These are phyloP conservation scores for Ogataea thermomethanolica DNA, from an alignment of 805 yeast genomes.

Conservation along the genomic window DNA sequence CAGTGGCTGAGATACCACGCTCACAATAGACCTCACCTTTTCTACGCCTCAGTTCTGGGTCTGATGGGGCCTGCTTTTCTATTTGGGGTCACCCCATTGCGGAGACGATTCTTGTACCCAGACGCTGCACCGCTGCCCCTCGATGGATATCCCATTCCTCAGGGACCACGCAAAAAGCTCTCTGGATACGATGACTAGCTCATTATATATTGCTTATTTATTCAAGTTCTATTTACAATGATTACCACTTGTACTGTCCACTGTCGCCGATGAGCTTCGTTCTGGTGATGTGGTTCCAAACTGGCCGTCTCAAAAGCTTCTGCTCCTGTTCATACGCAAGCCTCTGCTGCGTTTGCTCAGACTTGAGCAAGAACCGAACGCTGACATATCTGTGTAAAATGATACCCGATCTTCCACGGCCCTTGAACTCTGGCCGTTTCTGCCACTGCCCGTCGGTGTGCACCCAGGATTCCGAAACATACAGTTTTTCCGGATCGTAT, in stretches of 20 bases:
- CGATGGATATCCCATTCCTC: slow-evolving; percentile 52
- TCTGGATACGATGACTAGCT: slow-evolving; percentile 53
- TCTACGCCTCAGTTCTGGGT: slow-evolving; percentile 62
- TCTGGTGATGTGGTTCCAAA: slow-evolving; percentile 38
- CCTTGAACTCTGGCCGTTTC: slow-evolving; percentile 75
- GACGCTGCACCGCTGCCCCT: slow-evolving; percentile 66
- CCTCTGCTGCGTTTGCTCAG: slow-evolving; percentile 61
- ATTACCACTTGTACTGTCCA: slow-evolving; percentile 56
- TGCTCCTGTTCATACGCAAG: slow-evolving; percentile 54
- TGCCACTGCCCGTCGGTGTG: slow-evolving; percentile 82
- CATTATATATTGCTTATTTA: slow-evolving; percentile 5
- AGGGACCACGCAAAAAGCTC: slow-evolving; percentile 46
- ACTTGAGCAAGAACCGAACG: slow-evolving; percentile 71
- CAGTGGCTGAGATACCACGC: slow-evolving; percentile 75
- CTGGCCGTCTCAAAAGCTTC: slow-evolving; percentile 44
- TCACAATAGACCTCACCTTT: slow-evolving; percentile 71
- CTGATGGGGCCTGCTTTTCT: slow-evolving; percentile 64
- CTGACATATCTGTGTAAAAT: slow-evolving; percentile 75
- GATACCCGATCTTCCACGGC: slow-evolving; percentile 86
- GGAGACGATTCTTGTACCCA: slow-evolving; percentile 63
- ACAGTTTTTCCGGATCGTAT: slow-evolving; percentile 57
- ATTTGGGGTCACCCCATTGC: slow-evolving; percentile 56
- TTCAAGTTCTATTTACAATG: slow-evolving; percentile 7
- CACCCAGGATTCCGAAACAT: slow-evolving; percentile 81
- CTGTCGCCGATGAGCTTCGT: slow-evolving; percentile 47